Conservation (phyloP, 2,329 filamentous ascomycete genomes). For the Penicillium freii region DNA sequence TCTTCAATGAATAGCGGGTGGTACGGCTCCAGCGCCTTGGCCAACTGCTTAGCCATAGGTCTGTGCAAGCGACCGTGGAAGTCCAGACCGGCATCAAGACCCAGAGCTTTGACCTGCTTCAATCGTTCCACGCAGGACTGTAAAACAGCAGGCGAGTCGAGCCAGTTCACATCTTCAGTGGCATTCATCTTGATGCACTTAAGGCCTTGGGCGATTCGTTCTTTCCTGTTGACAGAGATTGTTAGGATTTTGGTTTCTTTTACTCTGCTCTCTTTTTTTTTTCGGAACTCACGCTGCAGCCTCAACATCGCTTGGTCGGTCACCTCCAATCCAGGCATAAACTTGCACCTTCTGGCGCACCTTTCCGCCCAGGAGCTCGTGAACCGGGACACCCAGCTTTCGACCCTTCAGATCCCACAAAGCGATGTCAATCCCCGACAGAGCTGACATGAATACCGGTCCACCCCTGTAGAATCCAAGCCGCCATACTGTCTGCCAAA, state of each 20-base stretch:
- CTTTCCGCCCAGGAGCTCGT: slow-evolving; percentile 72
- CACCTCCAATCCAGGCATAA: slow-evolving; percentile 77
- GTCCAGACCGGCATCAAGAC: slow-evolving; percentile 73
- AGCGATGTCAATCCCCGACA: slow-evolving; percentile 75
- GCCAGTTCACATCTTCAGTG: slow-evolving; percentile 72
- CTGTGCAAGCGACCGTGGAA: slow-evolving; percentile 76
- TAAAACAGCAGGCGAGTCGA: slow-evolving; percentile 67
- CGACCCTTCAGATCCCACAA: slow-evolving; percentile 76
- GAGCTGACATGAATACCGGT: slow-evolving; percentile 75
- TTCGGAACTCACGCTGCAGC: slow-evolving; percentile 45
- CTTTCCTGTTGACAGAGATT: slow-evolving; percentile 36
- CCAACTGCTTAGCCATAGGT: slow-evolving; percentile 76
- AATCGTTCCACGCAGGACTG: slow-evolving; percentile 65
- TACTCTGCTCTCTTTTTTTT: neutral
- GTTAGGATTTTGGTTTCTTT: neutral
- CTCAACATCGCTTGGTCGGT: slow-evolving; percentile 66
- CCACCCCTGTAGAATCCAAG: slow-evolving; percentile 73
- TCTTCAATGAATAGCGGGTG: slow-evolving; percentile 73
- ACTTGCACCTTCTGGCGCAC: slow-evolving; percentile 67
- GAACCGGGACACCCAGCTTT: slow-evolving; percentile 64
- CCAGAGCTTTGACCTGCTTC: slow-evolving; percentile 65
- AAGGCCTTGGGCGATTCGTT: slow-evolving; percentile 42
- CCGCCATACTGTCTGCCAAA: slow-evolving; percentile 74
- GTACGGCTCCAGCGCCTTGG: slow-evolving; percentile 64
- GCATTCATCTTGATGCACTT: slow-evolving; percentile 73